phyloP scores from a whole-genome alignment of 352 stramenopile species.

The Phytophthora litchii region DNA sequence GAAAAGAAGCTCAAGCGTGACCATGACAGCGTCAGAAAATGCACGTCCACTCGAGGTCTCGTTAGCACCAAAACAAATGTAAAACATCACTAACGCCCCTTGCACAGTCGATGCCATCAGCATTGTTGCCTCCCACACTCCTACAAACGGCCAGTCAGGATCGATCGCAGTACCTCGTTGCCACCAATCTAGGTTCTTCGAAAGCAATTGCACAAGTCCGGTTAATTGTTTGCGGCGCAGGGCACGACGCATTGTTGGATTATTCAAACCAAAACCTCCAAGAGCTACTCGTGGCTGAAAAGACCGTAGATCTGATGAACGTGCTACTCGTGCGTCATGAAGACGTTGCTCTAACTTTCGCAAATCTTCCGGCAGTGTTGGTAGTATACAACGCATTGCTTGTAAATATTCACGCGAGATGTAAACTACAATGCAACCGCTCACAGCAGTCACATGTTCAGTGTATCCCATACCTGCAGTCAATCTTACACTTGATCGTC shows the following conservation, averaged over 20 bases:
- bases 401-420: constrained; percentile 50
- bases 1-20: constrained; percentile 52
- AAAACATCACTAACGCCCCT: constrained; percentile 48
- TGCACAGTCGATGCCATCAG: constrained; percentile 49
- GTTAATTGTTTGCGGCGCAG: constrained; percentile 28
- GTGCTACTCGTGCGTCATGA: constrained; percentile 32
- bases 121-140: constrained; percentile 57
- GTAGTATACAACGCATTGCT: constrained; percentile 42
- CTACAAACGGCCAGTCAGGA: constrained; percentile 52
- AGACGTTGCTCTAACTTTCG: constrained; percentile 39
- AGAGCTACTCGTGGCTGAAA: constrained; percentile 24
- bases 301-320: constrained; percentile 38
- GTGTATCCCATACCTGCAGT: constrained; percentile 31
- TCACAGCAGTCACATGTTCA: constrained; percentile 53
- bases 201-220: constrained; percentile 17
- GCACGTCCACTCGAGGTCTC: constrained; percentile 19
- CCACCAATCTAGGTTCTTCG: constrained; percentile 44
- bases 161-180: constrained; percentile 44
- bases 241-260: constrained; percentile 25
- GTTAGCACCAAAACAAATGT: constrained; percentile 51
- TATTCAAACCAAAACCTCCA: constrained; percentile 25
- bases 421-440: constrained; percentile 60
- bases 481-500: constrained; percentile 9
- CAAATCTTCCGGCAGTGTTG: constrained; percentile 35
- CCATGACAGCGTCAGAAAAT: constrained; percentile 32